These are phyloP conservation scores for Wallacemonas sp. DNA, from an alignment of 208 protist species.

Conservation along the genomic window DNA sequence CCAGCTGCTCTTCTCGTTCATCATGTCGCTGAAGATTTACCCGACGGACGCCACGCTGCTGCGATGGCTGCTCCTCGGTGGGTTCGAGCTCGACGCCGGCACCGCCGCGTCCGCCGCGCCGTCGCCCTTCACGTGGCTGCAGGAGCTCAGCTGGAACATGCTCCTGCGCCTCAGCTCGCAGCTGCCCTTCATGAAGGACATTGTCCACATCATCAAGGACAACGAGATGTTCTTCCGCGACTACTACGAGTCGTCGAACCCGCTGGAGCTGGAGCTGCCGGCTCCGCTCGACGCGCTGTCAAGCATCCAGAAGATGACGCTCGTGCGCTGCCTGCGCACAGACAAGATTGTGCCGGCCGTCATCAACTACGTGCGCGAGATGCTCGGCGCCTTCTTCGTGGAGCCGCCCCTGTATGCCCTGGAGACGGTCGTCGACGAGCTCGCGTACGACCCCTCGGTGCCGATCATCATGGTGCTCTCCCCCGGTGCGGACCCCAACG, in stretches of 20 bases:
- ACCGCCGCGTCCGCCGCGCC: constrained; percentile 25
- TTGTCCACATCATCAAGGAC: constrained; percentile 48
- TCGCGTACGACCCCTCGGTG: constrained; percentile 85
- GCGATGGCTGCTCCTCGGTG: constrained; percentile 93
- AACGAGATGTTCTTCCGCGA: constrained; percentile 70
- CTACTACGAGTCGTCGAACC: constrained; percentile 89
- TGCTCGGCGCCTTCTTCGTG: constrained; percentile 84
- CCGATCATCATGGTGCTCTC: constrained; percentile 98
- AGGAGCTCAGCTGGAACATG: constrained; percentile 88
- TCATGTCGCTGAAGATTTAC: constrained; percentile 94
- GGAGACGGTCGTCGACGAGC: constrained; percentile 86
- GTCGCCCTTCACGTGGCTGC: constrained; percentile 87
- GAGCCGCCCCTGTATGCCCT: constrained; percentile 95
- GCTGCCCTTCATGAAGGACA: constrained; percentile 54
- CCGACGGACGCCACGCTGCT: constrained; percentile 85
- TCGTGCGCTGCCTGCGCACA: constrained; percentile 93
- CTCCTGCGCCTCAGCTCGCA: constrained; percentile 73
- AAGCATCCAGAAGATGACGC: constrained; percentile 88
- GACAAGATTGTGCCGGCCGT: constrained; percentile 97
- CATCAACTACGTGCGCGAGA: constrained; percentile 87
- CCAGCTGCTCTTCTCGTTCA: constrained; percentile 95
- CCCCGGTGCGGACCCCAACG: constrained; percentile 96
- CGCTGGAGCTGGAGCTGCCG: constrained; percentile 78
- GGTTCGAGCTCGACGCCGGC: constrained; percentile 54
- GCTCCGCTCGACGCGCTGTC: constrained; percentile 56